Percentiles rank a stretch among this genome's conserved stretches.
Conservation (phyloP, 352 stramenopile species). For the Pythium apleroticum region DNA sequence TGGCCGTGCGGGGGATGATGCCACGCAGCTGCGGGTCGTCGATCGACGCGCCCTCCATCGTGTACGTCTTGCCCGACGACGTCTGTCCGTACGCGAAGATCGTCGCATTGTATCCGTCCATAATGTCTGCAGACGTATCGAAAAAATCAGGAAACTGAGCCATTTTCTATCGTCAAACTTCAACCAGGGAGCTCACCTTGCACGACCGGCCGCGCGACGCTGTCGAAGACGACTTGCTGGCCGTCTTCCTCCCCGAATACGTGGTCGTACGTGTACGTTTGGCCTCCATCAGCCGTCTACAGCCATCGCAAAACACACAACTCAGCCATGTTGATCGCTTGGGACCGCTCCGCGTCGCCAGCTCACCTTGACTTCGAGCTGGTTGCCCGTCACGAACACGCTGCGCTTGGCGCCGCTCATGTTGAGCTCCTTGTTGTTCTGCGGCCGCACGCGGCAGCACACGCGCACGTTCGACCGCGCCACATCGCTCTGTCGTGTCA, state of each 20-base stretch:
- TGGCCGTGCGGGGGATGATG: slow-evolving; percentile 88
- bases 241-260: slow-evolving; percentile 83
- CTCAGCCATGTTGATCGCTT: slow-evolving; percentile 5
- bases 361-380: slow-evolving; percentile 68
- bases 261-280: slow-evolving; percentile 89
- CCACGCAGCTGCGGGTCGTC: slow-evolving; percentile 82
- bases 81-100: slow-evolving; percentile 95
- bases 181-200: slow-evolving; percentile 51
- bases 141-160: neutral
- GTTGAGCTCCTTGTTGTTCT: slow-evolving; percentile 77
- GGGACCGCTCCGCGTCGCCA: neutral
- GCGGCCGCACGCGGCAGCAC: slow-evolving; percentile 77
- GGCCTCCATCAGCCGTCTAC: slow-evolving; percentile 51
- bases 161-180: neutral
- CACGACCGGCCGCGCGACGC: slow-evolving; percentile 84
- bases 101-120: slow-evolving; percentile 92
- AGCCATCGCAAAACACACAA: neutral
- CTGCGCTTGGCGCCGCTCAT: slow-evolving; percentile 56
- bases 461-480: slow-evolving; percentile 70
- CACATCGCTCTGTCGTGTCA: slow-evolving; percentile 17
- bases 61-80: slow-evolving; percentile 88
- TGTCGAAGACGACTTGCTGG: slow-evolving; percentile 90
- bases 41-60: slow-evolving; percentile 86
- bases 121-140: slow-evolving; percentile 64
- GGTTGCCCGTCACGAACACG: slow-evolving; percentile 49